Base-by-base conservation (phyloP, 352 stramenopile species). In the Peronospora farinosa region DNA sequence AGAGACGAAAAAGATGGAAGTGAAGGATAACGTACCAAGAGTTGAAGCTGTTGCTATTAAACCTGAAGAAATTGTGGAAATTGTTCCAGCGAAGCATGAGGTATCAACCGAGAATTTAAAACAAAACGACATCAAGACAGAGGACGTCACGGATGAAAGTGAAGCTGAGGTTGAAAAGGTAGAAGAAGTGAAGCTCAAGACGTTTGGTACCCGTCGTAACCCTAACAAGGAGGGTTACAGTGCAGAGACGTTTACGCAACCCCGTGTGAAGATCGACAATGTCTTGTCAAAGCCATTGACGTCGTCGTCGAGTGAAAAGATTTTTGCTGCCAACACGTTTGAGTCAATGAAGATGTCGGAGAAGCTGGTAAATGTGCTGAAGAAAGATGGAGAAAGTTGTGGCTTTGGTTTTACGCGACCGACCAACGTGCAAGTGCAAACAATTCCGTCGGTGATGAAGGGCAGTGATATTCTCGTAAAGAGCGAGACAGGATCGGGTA, bases 401-500 rank as follows among this genome's bases (percentile, higher is more conserved):
- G 84, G 84, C 45, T 91, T 95, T 67, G 84, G 74, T 2, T 92
- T 95, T 50, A 63, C 64, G 0, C 63, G 76, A 6, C 82, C 80
- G 0, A 95, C 84, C 37, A 86, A 67, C 12, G 82, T 95, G 31
- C 84, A 95, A 50, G 79, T 89, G 25, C 70, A 88, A 62, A 88
- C 78, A 4, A 82, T 95, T 40, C 83, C 80, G 7, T 77, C 63
- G 0, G 70, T 90, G 30, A 56, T 92, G 1, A 65, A 66, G 11
- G 72, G 72, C n/a, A 78, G 75, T 43, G 84, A 98, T 63, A 70
- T 98, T 37, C 69, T 98, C 16, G 76, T 98, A 43, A 97, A 98
- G 67, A 95, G 78, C 52, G 94, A 98, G 63, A 98, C 96, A 1
- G 95, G 96, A 17, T 96, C 81, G 3, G 95, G 95, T 40, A 99